A percentile compares a stretch with the other conserved stretches of the same genome.
Evolutionary conservation across 2,329 filamentous ascomycete genomes (phyloP).

Genomic region (Kalmusia sp.): DNA sequence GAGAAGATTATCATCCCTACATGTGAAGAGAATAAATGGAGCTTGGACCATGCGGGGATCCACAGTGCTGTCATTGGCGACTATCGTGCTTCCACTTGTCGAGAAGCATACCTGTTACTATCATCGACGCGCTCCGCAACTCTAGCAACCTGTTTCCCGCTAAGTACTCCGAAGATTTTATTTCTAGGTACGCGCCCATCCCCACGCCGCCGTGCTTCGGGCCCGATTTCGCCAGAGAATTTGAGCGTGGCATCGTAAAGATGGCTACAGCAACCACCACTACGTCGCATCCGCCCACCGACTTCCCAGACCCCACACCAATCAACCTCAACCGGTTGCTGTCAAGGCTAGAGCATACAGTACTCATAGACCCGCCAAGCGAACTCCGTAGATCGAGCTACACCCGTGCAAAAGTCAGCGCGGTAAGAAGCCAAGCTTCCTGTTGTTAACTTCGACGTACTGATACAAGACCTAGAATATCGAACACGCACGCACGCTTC

Average conservation of each 20-base stretch:
- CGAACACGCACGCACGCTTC: slow-evolving; percentile 71
- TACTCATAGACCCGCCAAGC: slow-evolving; percentile 68
- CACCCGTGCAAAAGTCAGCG: slow-evolving; percentile 67
- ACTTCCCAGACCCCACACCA: slow-evolving; percentile 32
- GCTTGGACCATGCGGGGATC: slow-evolving; percentile 20
- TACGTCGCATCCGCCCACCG: slow-evolving; percentile 29
- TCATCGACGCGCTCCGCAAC: background rate
- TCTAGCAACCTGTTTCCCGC: no score
- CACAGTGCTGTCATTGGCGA: slow-evolving; percentile 19
- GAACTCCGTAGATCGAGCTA: slow-evolving; percentile 68
- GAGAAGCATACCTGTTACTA: background rate
- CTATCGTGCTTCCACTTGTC: slow-evolving; percentile 19
- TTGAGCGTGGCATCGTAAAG: no score
- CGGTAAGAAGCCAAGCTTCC: slow-evolving; percentile 52
- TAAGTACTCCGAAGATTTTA: no score
- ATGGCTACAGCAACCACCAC: slow-evolving; percentile 25
- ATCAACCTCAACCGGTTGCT: slow-evolving; percentile 70
- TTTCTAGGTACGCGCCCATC: no score
- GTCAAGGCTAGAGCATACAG: slow-evolving; percentile 67
- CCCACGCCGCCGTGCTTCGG: no score
- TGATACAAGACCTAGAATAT: slow-evolving; percentile 63
- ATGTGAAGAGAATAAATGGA: slow-evolving; percentile 5
- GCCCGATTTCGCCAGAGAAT: no score
- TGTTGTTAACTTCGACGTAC: background rate
- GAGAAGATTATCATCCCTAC: no score